Evolutionary conservation across 257 asterid genomes (phyloP).

Genomic region (Fraxinus quadrangulata): DNA sequence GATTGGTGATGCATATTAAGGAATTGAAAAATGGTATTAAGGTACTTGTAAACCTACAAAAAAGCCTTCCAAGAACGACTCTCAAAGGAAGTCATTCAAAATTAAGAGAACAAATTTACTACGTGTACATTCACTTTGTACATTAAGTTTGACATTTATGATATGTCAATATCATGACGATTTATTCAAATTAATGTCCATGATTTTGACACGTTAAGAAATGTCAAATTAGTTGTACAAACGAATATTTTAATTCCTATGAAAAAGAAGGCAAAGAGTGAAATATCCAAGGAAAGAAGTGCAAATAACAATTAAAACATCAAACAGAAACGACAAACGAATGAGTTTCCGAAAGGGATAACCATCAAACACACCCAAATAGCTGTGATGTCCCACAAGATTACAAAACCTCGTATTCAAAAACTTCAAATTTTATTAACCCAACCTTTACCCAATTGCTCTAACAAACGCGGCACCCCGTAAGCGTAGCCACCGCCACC

Average conservation of each 20-base stretch:
- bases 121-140: no score
- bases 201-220: no score
- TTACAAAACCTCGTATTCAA: background rate
- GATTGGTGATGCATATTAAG: no score
- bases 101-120: no score
- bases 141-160: no score
- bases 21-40: no score
- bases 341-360: background rate
- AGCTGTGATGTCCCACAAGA: background rate
- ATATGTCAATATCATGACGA: no score
- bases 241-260: no score
- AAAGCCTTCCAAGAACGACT: no score
- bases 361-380: background rate
- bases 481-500: constrained; percentile 27
- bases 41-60: no score
- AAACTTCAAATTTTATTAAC: background rate
- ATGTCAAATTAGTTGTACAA: no score
- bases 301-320: background rate
- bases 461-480: constrained; percentile 34
- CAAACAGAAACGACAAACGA: background rate
- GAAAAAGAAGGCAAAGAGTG: background rate
- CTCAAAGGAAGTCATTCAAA: background rate
- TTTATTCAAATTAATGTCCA: no score
- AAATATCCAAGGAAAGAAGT: background rate
- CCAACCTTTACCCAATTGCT: background rate